A percentile compares a stretch with the other conserved stretches of the same genome.
These are phyloP conservation scores for Draba incana DNA, from an alignment of 345 rosid genomes.

Conservation along the genomic window DNA sequence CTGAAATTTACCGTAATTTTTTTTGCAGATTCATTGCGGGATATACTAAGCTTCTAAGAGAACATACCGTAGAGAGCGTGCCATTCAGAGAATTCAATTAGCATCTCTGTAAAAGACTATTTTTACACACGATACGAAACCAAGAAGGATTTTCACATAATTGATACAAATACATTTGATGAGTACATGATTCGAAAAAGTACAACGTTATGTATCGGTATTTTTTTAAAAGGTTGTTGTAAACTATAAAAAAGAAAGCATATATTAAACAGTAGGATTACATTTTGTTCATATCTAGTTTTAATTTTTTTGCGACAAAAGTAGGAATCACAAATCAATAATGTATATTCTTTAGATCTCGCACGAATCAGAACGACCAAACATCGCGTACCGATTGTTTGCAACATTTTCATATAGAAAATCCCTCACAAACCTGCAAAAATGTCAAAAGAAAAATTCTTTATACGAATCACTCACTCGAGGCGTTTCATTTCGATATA, in stretches of 20 bases:
- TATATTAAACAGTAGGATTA: conserved; percentile 37
- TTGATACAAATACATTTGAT: conserved; percentile 29
- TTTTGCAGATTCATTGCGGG: conserved; percentile 56
- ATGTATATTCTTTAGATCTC: conserved; percentile 53
- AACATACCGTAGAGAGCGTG: conserved; percentile 23
- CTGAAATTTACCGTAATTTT: neutral
- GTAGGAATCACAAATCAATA: conserved; percentile 20
- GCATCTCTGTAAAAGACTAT: conserved; percentile 18
- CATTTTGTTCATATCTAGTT: conserved; percentile 28
- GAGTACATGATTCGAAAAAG: conserved; percentile 17
- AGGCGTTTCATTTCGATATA: neutral
- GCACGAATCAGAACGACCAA: conserved; percentile 87
- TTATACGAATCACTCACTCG: conserved; percentile 11
- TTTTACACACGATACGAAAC: conserved; percentile 16
- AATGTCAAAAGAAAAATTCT: neutral
- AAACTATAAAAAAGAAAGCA: conserved; percentile 31
- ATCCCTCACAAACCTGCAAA: conserved; percentile 70
- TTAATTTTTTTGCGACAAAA: neutral
- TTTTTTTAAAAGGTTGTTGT: conserved; percentile 32
- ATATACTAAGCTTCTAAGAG: conserved; percentile 52
- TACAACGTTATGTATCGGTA: conserved; percentile 25
- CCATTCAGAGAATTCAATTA: conserved; percentile 39
- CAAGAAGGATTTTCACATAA: conserved; percentile 2
- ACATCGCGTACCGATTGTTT: conserved; percentile 68
- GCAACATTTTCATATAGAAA: conserved; percentile 77